Percentiles rank a stretch among this genome's conserved stretches.
phyloP scores from a whole-genome alignment of 306 rosid species.

The Dryas drummondii region DNA sequence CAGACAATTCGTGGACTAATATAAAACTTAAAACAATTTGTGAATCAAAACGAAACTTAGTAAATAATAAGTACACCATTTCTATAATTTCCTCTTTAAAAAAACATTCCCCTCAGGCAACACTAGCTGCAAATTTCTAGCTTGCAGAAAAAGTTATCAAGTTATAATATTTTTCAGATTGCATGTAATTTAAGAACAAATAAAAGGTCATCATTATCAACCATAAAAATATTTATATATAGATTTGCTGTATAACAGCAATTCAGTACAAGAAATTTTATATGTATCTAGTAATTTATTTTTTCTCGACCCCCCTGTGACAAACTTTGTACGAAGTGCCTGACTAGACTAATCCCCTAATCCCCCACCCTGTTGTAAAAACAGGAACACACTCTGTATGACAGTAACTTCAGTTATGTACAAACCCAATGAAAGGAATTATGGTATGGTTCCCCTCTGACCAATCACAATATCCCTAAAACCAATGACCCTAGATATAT shows the following conservation, averaged over 20 bases:
- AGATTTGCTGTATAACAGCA: background rate
- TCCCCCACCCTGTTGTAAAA: background rate
- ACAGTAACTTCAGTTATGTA: conserved; percentile 13
- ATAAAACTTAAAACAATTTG: too few species aligned
- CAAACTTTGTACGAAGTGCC: background rate
- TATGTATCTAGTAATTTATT: background rate
- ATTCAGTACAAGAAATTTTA: conserved; percentile 6
- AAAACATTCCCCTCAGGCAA: background rate
- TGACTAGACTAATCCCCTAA: conserved; percentile 6
- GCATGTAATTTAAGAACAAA: background rate
- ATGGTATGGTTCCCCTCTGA: conserved; percentile 20
- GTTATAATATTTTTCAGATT: background rate
- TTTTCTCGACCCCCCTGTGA: background rate
- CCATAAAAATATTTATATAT: background rate
- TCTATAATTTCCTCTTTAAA: too few species aligned
- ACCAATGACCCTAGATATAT: conserved; percentile 17
- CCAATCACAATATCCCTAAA: conserved; percentile 26
- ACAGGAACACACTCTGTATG: background rate
- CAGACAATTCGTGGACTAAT: too few species aligned
- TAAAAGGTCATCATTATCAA: background rate
- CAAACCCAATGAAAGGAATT: conserved; percentile 17
- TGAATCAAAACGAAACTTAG: too few species aligned
- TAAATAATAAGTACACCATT: too few species aligned
- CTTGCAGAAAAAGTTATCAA: background rate
- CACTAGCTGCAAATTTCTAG: background rate